Evolutionary conservation across 2,329 filamentous ascomycete genomes (phyloP).

Genomic region (Pleomassaria siparia): DNA sequence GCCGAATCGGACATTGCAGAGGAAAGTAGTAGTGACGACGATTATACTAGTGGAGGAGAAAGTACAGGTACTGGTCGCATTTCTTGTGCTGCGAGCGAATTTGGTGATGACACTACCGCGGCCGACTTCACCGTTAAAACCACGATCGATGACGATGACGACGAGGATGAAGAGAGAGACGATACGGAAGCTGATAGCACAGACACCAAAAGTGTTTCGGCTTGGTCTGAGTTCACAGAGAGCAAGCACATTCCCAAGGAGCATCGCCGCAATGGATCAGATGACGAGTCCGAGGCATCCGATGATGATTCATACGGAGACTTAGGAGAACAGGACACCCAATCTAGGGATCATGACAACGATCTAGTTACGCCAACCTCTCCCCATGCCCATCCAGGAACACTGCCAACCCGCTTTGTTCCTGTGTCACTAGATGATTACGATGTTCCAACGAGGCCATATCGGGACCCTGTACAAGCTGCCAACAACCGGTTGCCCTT

Average conservation of each 20-base stretch:
- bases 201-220: constrained; percentile 59
- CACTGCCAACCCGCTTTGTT: constrained; percentile 64
- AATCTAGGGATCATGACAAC: constrained; percentile 33
- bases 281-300: constrained; percentile 37
- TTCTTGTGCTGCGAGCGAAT: constrained; percentile 64
- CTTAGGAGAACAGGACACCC: constrained; percentile 28
- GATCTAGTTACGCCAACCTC: constrained; percentile 53
- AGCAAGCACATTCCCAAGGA: constrained; percentile 67
- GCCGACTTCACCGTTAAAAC: constrained; percentile 52
- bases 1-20: constrained; percentile 65
- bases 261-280: constrained; percentile 35
- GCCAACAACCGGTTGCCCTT: constrained; percentile 93
- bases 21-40: constrained; percentile 68
- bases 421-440: constrained; percentile 86
- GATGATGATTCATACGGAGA: constrained; percentile 41
- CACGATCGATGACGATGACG: constrained; percentile 37
- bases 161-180: constrained; percentile 26
- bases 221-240: constrained; percentile 86
- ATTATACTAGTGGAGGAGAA: constrained; percentile 83
- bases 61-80: constrained; percentile 78
- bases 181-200: constrained; percentile 35
- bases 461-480: constrained; percentile 74
- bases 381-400: constrained; percentile 33
- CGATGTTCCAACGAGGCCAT: constrained; percentile 75
- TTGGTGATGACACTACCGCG: constrained; percentile 60